Percentiles rank a stretch among this genome's conserved stretches.
phyloP scores from a whole-genome alignment of 2,329 filamentous ascomycete genomes.

The Colletotrichum phormii region DNA sequence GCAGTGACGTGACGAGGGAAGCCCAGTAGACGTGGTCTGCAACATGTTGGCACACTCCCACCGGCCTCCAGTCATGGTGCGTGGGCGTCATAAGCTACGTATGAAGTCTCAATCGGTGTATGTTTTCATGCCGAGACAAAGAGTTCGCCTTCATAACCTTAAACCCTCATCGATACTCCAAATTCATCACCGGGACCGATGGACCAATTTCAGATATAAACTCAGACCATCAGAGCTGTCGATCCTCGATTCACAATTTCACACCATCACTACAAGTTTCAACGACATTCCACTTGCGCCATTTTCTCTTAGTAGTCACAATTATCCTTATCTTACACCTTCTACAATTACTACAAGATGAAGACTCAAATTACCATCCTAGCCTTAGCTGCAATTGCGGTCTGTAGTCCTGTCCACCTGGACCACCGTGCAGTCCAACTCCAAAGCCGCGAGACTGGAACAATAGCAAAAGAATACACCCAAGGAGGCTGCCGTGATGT shows the following conservation, averaged over 20 bases:
- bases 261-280: neutral
- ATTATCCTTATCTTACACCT: neutral
- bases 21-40: neutral
- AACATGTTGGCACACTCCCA: neutral
- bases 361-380: neutral
- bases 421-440: neutral
- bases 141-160: neutral
- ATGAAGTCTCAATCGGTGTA: neutral
- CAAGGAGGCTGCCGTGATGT: slow-evolving; percentile 36
- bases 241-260: neutral
- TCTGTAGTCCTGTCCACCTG: neutral
- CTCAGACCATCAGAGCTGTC: neutral
- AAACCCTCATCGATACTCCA: neutral
- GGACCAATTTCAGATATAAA: neutral
- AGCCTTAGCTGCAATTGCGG: neutral
- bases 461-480: slow-evolving; percentile 7
- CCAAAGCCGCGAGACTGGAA: neutral
- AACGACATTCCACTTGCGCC: neutral
- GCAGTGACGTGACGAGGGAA: neutral
- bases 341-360: neutral
- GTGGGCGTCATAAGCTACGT: neutral
- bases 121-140: neutral
- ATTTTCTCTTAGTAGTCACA: neutral
- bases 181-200: neutral
- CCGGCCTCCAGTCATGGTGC: neutral